A percentile compares a stretch with the other conserved stretches of the same genome.
Conservation (phyloP, 2,329 filamentous ascomycete genomes). For the Claviceps sp. region DNA sequence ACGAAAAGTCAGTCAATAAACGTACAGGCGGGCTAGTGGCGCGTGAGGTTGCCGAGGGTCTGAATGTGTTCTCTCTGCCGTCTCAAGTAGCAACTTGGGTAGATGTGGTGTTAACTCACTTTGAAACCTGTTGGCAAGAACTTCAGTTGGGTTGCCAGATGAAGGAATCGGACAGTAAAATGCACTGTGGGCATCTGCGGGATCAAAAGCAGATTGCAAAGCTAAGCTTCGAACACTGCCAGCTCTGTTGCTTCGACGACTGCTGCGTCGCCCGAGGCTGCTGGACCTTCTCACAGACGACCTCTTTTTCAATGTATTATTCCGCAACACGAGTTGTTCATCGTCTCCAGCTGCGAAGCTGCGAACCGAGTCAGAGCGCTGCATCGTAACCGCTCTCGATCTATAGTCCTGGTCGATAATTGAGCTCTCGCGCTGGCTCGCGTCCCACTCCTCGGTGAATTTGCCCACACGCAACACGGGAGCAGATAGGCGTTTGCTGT, state of each 20-base stretch:
- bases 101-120: constrained; percentile 35
- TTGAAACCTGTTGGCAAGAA: constrained; percentile 78
- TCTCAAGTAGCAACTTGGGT: not conserved
- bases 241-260: constrained; percentile 68
- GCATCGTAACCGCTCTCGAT: constrained; percentile 24
- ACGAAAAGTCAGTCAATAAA: not conserved
- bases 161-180: constrained; percentile 88
- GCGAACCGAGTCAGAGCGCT: constrained; percentile 48
- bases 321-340: constrained; percentile 28
- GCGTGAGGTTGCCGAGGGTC: not conserved
- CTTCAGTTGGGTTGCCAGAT: constrained; percentile 73
- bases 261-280: constrained; percentile 70
- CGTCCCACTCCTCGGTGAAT: constrained; percentile 62
- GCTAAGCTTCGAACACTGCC: constrained; percentile 76
- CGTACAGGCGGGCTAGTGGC: not conserved
- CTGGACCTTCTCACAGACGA: constrained; percentile 58
- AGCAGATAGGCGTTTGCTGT: not conserved
- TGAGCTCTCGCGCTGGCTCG: constrained; percentile 52
- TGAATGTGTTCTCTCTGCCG: not conserved
- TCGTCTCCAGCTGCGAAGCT: constrained; percentile 37
- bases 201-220: constrained; percentile 54
- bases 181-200: constrained; percentile 63
- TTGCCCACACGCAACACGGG: constrained; percentile 23
- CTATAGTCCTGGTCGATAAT: constrained; percentile 36
- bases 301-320: constrained; percentile 82